Percentiles rank a stretch among this genome's conserved stretches.
These are phyloP conservation scores for Thinopyrum obtusiflorum DNA, from an alignment of 202 grass and related monocot species.

Conservation along the genomic window DNA sequence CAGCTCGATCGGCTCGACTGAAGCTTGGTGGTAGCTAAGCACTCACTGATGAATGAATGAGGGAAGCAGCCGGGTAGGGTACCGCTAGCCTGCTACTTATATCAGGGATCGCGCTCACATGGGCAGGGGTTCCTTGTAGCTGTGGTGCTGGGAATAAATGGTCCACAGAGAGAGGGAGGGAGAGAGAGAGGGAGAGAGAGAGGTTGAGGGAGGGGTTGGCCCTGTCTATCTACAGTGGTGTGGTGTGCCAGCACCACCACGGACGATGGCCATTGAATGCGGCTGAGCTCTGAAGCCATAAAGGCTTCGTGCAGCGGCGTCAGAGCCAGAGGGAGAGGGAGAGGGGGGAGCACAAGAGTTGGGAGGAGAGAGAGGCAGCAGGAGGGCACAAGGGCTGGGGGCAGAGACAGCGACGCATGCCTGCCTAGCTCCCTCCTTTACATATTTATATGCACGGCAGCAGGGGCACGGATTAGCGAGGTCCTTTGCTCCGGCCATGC, in stretches of 20 bases:
- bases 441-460: not conserved
- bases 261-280: slow-evolving; percentile 60
- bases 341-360: slow-evolving; percentile 39
- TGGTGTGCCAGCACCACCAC: not conserved
- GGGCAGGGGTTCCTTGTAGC: slow-evolving; percentile 27
- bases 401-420: slow-evolving; percentile 38
- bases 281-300: slow-evolving; percentile 39
- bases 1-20: not conserved
- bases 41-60: slow-evolving; percentile 32
- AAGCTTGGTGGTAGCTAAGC: not conserved
- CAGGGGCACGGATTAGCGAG: slow-evolving; percentile 47
- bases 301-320: slow-evolving; percentile 31
- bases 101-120: slow-evolving; percentile 40
- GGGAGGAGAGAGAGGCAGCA: slow-evolving; percentile 9
- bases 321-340: not conserved
- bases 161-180: not conserved
- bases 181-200: not conserved
- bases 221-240: slow-evolving; percentile 24
- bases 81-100: slow-evolving; percentile 23
- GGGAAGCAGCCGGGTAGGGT: slow-evolving; percentile 11
- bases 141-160: slow-evolving; percentile 26
- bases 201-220: not conserved
- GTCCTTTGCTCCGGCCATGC: slow-evolving; percentile 5
- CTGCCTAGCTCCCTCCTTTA: not conserved
- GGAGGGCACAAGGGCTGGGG: slow-evolving; percentile 13